Percentiles rank a stretch among this genome's conserved stretches.
These are phyloP conservation scores for Rhizophora apiculata DNA, from an alignment of 345 rosid species.

Conservation along the genomic window DNA sequence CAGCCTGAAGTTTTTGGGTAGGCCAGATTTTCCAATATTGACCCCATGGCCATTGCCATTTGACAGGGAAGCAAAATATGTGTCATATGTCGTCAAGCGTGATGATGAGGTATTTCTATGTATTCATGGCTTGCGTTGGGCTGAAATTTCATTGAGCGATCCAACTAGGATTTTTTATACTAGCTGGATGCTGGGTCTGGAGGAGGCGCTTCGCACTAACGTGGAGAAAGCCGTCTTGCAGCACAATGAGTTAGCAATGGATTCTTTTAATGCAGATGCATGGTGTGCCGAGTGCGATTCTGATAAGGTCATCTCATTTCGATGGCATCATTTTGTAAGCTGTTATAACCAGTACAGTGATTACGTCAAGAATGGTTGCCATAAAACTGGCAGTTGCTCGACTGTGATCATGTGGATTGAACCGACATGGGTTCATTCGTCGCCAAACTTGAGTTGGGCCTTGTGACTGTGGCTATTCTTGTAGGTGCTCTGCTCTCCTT, in stretches of 20 bases:
- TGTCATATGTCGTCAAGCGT: not conserved
- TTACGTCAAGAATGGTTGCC: not conserved
- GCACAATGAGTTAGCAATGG: not conserved
- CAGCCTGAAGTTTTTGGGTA: not conserved
- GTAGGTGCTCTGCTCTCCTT: no score
- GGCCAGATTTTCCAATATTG: not conserved
- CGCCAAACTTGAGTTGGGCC: not conserved
- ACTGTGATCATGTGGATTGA: not conserved
- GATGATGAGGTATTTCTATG: not conserved
- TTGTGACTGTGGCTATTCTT: no score
- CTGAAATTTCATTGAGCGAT: not conserved
- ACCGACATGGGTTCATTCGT: not conserved
- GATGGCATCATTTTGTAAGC: not conserved
- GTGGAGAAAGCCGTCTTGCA: not conserved
- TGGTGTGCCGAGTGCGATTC: not conserved
- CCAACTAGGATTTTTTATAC: not conserved
- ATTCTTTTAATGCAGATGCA: not conserved
- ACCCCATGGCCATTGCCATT: not conserved
- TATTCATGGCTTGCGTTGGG: not conserved
- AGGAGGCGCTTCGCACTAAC: not conserved
- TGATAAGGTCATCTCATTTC: not conserved
- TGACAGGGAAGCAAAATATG: not conserved
- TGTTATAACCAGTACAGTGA: not conserved
- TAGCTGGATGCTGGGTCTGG: not conserved
- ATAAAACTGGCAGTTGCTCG: not conserved